Conservation (phyloP, 1,139 yeast genomes). For the Candida pseudocylindracea region DNA sequence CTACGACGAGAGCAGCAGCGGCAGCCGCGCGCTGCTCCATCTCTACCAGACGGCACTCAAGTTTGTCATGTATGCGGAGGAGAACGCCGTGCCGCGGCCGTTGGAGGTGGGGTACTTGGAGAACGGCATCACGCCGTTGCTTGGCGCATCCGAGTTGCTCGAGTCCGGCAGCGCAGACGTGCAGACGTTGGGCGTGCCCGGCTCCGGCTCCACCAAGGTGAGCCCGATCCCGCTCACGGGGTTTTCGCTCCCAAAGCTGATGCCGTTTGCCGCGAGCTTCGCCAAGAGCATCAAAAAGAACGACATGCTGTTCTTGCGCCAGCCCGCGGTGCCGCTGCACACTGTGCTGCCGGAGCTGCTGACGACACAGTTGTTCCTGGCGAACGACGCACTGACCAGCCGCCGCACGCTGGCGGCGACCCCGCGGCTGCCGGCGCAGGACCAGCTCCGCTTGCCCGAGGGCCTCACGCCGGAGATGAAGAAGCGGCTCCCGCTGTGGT, state of each 20-base stretch:
- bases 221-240: conserved; percentile 5
- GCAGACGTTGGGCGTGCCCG: background rate
- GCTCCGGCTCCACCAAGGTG: conserved; percentile 1
- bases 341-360: too few relatives aligned
- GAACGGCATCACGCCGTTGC: conserved; percentile 11
- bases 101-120: conserved; percentile 10
- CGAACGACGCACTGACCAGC: too few relatives aligned
- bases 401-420: too few relatives aligned
- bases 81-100: conserved; percentile 3
- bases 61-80: conserved; percentile 10
- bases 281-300: conserved; percentile 12
- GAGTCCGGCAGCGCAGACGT: background rate
- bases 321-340: too few relatives aligned
- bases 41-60: conserved; percentile 19
- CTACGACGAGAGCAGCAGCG: conserved; percentile 20
- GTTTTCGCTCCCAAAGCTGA: conserved; percentile 14
- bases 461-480: background rate
- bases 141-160: conserved; percentile 1
- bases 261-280: conserved; percentile 11
- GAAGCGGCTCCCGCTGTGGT: background rate
- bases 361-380: too few relatives aligned
- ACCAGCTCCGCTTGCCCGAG: background rate
- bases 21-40: conserved; percentile 11
- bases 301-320: conserved; percentile 21
- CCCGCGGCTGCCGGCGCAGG: too few relatives aligned